A percentile compares a stretch with the other conserved stretches of the same genome.
Conservation (phyloP, 2,329 filamentous ascomycete genomes). For the Penicillium sp. region DNA sequence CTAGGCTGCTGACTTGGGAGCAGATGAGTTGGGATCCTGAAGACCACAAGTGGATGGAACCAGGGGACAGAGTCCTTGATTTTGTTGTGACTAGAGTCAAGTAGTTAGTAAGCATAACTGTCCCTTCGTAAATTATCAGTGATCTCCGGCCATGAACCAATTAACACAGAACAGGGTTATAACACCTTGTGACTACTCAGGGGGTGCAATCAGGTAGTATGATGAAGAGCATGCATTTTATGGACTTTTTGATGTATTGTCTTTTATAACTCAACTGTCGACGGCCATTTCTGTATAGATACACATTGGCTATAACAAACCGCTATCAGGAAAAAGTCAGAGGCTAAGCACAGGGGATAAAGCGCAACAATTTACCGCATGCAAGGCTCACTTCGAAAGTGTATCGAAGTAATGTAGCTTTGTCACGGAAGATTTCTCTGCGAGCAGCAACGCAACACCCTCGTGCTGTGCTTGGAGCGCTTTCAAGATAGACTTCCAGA, state of each 20-base stretch:
- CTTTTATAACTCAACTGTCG: neutral
- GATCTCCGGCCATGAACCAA: too few species aligned
- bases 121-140: too few species aligned
- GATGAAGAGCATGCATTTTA: neutral
- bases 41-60: conserved; percentile 5
- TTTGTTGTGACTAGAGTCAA: conserved; percentile 6
- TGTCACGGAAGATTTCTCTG: neutral
- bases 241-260: neutral
- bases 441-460: conserved; percentile 1
- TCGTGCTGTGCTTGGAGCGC: neutral
- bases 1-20: neutral
- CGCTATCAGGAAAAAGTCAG: conserved; percentile 2
- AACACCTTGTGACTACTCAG: too few species aligned
- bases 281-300: conserved; percentile 2
- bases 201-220: too few species aligned
- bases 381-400: neutral
- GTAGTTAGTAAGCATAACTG: too few species aligned
- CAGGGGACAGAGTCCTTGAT: neutral
- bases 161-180: too few species aligned
- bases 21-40: conserved; percentile 8
- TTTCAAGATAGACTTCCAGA: conserved; percentile 4
- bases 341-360: conserved; percentile 1
- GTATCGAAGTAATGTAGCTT: neutral
- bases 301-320: conserved; percentile 1
- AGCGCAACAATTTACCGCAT: neutral